These are phyloP conservation scores for Lenwebbia sp. DNA, from an alignment of 345 rosid species.

Conservation along the genomic window DNA sequence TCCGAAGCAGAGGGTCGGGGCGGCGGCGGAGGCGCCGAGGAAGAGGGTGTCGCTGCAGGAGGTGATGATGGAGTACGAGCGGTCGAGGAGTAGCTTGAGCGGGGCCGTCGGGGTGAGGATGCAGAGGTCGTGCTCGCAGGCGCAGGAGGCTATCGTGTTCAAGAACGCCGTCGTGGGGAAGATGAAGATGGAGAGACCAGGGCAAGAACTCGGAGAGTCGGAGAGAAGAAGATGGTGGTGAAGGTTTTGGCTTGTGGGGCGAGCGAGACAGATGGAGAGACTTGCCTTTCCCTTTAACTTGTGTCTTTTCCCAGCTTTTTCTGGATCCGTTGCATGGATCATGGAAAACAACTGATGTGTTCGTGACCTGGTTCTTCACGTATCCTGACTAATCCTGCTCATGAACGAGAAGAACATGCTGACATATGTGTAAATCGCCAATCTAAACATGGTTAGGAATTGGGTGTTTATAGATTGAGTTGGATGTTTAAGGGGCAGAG, in stretches of 20 bases:
- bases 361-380: neutral
- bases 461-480: neutral
- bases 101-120: conserved; percentile 26
- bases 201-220: neutral
- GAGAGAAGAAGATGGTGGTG: neutral
- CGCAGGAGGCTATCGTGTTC: conserved; percentile 23
- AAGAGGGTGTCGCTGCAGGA: conserved; percentile 50
- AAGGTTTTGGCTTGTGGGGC: neutral
- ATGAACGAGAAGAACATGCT: neutral
- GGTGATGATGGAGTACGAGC: conserved; percentile 36
- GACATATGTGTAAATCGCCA: neutral
- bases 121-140: conserved; percentile 34
- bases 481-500: neutral
- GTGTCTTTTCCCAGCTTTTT: neutral
- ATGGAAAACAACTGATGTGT: neutral
- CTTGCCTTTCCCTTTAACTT: neutral
- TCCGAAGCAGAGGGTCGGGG: conserved; percentile 76
- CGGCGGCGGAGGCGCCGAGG: conserved; percentile 13
- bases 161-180: conserved; percentile 20
- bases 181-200: neutral
- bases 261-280: neutral
- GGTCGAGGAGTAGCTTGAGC: conserved; percentile 64
- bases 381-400: neutral
- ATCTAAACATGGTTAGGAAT: neutral
- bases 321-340: neutral